phyloP scores from a whole-genome alignment of 1,139 yeast genomes.

The Hemisphaericaspora xylanilytica region DNA sequence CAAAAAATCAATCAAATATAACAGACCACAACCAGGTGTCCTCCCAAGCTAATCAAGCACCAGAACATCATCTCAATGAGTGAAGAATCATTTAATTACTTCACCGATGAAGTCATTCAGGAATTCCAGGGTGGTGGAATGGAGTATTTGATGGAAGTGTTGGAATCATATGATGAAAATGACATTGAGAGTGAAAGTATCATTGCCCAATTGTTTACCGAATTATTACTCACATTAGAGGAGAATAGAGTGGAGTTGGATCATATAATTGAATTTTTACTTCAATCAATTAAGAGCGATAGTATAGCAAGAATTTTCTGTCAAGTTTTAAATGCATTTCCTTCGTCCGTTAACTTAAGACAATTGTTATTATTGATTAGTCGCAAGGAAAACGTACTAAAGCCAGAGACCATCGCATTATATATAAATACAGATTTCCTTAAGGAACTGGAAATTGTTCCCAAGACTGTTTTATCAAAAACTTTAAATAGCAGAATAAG shows the following conservation, averaged over 20 bases:
- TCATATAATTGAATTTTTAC: constrained; percentile 26
- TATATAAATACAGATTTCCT: constrained; percentile 37
- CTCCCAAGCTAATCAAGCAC: background rate
- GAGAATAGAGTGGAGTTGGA: constrained; percentile 25
- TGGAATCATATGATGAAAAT: constrained; percentile 23
- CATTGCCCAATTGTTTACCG: constrained; percentile 32
- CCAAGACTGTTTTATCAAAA: constrained; percentile 34
- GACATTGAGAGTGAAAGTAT: constrained; percentile 18
- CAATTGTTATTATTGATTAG: constrained; percentile 23
- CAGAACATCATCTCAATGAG: background rate
- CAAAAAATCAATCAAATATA: no score
- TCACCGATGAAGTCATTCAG: constrained; percentile 28
- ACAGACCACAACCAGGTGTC: no score
- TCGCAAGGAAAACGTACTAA: constrained; percentile 29
- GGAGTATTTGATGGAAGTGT: constrained; percentile 27
- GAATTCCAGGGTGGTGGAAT: constrained; percentile 31
- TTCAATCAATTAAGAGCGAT: constrained; percentile 32
- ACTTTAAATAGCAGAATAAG: constrained; percentile 46
- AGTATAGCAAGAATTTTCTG: constrained; percentile 40
- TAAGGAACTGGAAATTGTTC: constrained; percentile 38
- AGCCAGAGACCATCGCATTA: constrained; percentile 35
- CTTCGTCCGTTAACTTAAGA: constrained; percentile 28
- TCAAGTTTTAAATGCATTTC: constrained; percentile 46
- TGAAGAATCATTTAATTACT: constrained; percentile 16
- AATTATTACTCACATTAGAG: constrained; percentile 32